Evolutionary conservation across 495 filamentous ascomycete species (phyloP), one percentile per base, ranked within the genome.

Genomic region (Tuber brumale): DNA sequence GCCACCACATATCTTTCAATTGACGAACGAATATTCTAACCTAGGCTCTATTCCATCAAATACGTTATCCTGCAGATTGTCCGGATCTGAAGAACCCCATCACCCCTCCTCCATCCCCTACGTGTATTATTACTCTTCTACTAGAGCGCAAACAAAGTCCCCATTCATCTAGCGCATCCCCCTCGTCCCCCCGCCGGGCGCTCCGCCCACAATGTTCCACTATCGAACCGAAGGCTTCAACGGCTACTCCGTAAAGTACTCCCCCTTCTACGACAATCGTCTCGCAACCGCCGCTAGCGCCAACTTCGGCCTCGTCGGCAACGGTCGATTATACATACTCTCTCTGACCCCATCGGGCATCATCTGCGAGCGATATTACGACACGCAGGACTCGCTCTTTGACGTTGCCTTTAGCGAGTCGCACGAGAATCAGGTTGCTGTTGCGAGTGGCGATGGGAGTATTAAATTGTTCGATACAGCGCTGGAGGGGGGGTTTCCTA

Each of bases 261-360:
- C 95, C 35, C 94, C 95, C 48, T 99, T 97, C 87, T 95, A 95
- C 87, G 95, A 97, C 86, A 94, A 92, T 72, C 91, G 94, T 46
- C 88, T 99, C 39, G 96, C 95, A 70, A 92, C 96, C 76, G 91
- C 92, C 41, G 89, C 92, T 8, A 90, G 93, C 12, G 90, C 94
- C 69, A 97, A 99, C 86, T 99, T 94, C 83, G 95, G 96, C 35
- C 92, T 99, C 37, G 96, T 98, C 8, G 95, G 95, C 74, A 99
- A 99, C 87, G 95, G 95, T 42, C 88, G 94, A 41, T 83, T 98
- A 1, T 97, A 91, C 79, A 90, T 94, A 72, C 87, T 97, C 21
- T 90, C 90, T 51, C 85, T 99, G 74, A 94, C 92, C 9, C 87
- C 93, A 0, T 88, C 91, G 48, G 95, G 95, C 61, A 92, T 98